Evolutionary conservation across 192 early-diverging fungal species (phyloP).

Genomic region (Entrophospora sp.): DNA sequence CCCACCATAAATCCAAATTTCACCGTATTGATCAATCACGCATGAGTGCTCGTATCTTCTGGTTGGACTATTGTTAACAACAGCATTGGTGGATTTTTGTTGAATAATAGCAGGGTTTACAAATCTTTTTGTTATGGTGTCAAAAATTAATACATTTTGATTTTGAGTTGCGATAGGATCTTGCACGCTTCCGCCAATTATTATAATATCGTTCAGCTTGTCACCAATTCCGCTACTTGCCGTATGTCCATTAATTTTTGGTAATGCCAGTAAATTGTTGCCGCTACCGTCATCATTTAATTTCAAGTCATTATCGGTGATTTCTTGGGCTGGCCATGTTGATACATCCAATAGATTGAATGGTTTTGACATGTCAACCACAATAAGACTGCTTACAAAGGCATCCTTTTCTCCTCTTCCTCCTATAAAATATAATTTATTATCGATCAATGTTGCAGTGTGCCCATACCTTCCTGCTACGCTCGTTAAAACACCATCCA

Average conservation of each 20-base stretch:
- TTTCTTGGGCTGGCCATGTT: too few species aligned
- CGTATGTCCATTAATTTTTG: too few species aligned
- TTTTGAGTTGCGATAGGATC: too few species aligned
- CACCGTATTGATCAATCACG: not conserved
- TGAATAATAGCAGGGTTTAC: not conserved
- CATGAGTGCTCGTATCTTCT: not conserved
- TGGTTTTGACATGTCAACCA: not conserved
- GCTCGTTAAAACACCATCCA: too few species aligned
- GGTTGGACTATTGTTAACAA: not conserved
- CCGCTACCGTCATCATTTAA: not conserved
- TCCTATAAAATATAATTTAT: constrained; percentile 7
- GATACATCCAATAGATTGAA: too few species aligned
- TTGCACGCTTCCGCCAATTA: too few species aligned
- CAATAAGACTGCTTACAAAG: not conserved
- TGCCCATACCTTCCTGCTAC: constrained; percentile 5
- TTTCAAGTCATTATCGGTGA: not conserved
- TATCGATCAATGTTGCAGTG: not conserved
- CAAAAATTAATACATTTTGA: too few species aligned
- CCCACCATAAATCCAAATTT: constrained; percentile 14
- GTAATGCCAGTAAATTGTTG: too few species aligned
- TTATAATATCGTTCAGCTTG: too few species aligned
- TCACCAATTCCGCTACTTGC: too few species aligned
- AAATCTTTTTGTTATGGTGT: not conserved
- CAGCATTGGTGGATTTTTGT: too few species aligned
- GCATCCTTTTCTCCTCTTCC: not conserved